Evolutionary conservation across 495 filamentous ascomycete genomes (phyloP).

Genomic region (Trichoderma reesei): DNA sequence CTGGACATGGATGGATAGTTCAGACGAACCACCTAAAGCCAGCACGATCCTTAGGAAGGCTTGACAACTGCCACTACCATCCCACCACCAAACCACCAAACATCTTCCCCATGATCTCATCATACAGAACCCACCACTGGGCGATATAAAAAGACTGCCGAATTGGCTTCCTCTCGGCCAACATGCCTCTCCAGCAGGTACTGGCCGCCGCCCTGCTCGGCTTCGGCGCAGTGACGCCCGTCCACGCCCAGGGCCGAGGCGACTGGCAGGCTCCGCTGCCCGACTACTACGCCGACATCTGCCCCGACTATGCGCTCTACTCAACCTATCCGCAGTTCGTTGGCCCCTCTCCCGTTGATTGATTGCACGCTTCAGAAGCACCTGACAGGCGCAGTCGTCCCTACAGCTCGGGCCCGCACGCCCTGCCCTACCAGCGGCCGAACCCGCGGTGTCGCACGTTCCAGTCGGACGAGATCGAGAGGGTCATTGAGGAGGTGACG

Average conservation of each 20-base stretch:
- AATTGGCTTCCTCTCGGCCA: not conserved
- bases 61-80: no score
- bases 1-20: no score
- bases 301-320: slow-evolving; percentile 46
- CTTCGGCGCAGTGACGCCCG: not conserved
- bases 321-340: slow-evolving; percentile 37
- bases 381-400: slow-evolving; percentile 45
- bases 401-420: slow-evolving; percentile 66
- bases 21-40: not conserved
- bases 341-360: slow-evolving; percentile 9
- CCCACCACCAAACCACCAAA: no score
- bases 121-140: no score
- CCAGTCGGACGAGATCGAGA: slow-evolving; percentile 70
- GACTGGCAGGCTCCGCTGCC: not conserved
- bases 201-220: not conserved
- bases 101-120: no score
- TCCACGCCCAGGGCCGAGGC: not conserved
- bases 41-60: no score
- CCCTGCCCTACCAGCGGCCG: slow-evolving; percentile 85
- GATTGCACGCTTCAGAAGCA: not conserved
- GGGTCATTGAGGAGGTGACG: slow-evolving; percentile 75
- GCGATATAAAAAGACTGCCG: not conserved
- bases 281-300: slow-evolving; percentile 25
- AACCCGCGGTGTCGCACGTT: slow-evolving; percentile 77
- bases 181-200: not conserved